These are phyloP conservation scores for Xylaria sp. DNA, from an alignment of 2,329 filamentous ascomycete genomes.

Conservation along the genomic window DNA sequence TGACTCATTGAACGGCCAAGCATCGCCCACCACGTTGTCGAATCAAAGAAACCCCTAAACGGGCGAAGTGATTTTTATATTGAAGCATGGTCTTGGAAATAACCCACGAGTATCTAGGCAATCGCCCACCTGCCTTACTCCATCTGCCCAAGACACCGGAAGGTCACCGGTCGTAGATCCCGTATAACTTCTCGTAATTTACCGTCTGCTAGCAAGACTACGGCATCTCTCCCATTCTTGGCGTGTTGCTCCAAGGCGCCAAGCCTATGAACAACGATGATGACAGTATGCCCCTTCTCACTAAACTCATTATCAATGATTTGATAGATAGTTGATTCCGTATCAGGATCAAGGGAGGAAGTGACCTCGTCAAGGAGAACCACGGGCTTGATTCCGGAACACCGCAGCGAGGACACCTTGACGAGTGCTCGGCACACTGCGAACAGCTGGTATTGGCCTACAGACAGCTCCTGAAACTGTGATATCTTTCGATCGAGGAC, in stretches of 20 bases:
- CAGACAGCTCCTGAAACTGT: constrained; percentile 47
- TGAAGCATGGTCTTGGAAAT: not conserved
- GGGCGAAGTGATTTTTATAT: not conserved
- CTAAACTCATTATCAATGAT: constrained; percentile 50
- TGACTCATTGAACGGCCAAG: not conserved
- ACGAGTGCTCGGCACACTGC: constrained; percentile 50
- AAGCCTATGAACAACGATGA: constrained; percentile 53
- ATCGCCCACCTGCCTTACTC: not conserved
- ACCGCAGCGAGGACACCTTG: constrained; percentile 34
- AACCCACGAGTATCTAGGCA: not conserved
- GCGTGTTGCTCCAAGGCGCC: constrained; percentile 41
- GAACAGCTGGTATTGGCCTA: constrained; percentile 51
- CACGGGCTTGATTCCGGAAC: constrained; percentile 45
- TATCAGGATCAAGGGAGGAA: constrained; percentile 49
- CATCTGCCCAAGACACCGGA: constrained; percentile 3
- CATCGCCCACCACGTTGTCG: not conserved
- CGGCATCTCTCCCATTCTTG: constrained; percentile 44
- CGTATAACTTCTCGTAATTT: constrained; percentile 15
- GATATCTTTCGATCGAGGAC: constrained; percentile 47
- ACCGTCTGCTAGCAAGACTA: constrained; percentile 45
- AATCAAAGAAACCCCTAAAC: not conserved
- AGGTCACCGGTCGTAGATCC: constrained; percentile 5
- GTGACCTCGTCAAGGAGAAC: constrained; percentile 51
- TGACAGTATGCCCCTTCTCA: constrained; percentile 47
- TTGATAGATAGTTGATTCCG: constrained; percentile 49